Base-by-base conservation (phyloP, 768 basidiomycete species). In the Amanita thiersii region DNA sequence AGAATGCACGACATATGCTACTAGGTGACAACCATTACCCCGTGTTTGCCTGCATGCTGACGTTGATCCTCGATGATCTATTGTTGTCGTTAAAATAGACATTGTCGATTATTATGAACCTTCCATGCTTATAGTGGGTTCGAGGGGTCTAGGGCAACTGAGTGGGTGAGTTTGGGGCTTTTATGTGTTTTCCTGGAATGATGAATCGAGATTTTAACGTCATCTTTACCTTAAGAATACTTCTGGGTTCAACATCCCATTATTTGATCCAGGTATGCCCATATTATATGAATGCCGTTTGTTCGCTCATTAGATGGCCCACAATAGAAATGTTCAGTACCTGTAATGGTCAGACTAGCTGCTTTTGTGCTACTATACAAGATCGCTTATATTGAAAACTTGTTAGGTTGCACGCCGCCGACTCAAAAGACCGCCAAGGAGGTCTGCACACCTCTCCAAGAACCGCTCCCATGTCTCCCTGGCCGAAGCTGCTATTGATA, bases 171-270 rank as follows among this genome's bases (percentile, higher is more conserved):
- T 36, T 26, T 14, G 11, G 15, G 21, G 39, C 3, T 26, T 34
- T 25, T 5, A n/a, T 17, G 23, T 26, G 19, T 25, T 24, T 24
- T n/a, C n/a, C n/a, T n/a, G n/a, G n/a, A 7, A 34, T 19, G n/a
- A 43, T 11, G 2, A 31, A 25, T n/a, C 32, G 25, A 35, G 44
- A 17, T 38, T n/a, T n/a, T n/a, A n/a, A 49, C 32, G 40, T 26
- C 30, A 15, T 21, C 12, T 30, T 24, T 18, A 33, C 14, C 33
- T 46, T 23, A 39, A 92, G 91, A 19, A 93, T 94, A 50, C 70
- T 97, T 2, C 79, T 97, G 26, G 93, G 92, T 10, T 93, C 90
- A 3, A 97, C 91, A 1, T 94, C 90, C 1, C 89, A 97, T 60
- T 97, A 97, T 56, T 77, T 91, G 35, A 86, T 89, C 33, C 84